Evolutionary conservation across 495 filamentous ascomycete genomes (phyloP), one percentile per base, ranked within the genome.

Genomic region (Sordaria brevicollis): DNA sequence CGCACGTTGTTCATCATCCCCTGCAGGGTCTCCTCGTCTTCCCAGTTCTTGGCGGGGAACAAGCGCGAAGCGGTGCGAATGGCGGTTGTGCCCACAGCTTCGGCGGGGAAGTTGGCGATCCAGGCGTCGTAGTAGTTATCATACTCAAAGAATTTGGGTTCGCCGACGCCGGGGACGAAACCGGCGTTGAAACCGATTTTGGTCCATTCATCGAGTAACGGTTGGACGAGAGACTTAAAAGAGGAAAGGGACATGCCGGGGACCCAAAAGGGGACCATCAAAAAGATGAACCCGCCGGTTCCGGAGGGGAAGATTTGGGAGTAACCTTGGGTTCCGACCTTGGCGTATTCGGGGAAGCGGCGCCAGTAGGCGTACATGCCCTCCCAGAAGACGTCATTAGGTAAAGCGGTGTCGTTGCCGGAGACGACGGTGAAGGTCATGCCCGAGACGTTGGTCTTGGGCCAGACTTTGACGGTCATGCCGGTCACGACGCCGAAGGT

Each of bases 401-500:
- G 73, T 38, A 85, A 73, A 37, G 82, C 79, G 29, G 77, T 71
- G 29, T 71, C 69, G 7, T 67, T 57, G 25, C 71, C 85, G 69
- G 69, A 73, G 6, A 70, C 80, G 10, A 83, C 85, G 34, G 74
- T 82, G 6, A 81, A 71, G 1, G 70, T 73, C 8, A 74, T 57
- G 5, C 70, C 71, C 6, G 84, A 79, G 2, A 82, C 78, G 5
- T 74, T 74, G 17, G 78, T 74, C 69, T 83, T 82, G 38, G 81
- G 81, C 69, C 80, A 74, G 0, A 81, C 84, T 71, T 81, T 83
- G 41, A 86, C 76, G 4, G 78, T 80, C 39, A 86, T 74, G 2
- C 84, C 86, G 21, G 83, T 83, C 5, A 86, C 82, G n/a, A 86
- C 73, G 13, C 83, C 85, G 57, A 77, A 88, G 39, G 82, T 85